These are phyloP conservation scores for Phyllosticta ampelicida DNA, from an alignment of 2,329 filamentous ascomycete genomes.

Conservation along the genomic window DNA sequence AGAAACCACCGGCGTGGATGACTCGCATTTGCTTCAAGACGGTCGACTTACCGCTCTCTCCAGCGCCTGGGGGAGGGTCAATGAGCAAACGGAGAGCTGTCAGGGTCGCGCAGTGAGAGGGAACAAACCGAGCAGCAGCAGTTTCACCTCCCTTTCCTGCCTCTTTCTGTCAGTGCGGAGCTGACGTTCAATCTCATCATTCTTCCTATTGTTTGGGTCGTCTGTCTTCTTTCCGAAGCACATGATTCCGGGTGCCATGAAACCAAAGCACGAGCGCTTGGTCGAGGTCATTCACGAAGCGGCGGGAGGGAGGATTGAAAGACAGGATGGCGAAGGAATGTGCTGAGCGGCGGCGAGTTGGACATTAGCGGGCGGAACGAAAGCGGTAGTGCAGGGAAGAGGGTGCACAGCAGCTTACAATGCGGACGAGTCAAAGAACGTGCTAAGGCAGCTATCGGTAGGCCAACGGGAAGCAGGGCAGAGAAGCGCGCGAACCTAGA, in stretches of 20 bases:
- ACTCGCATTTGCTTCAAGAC: slow-evolving; percentile 99
- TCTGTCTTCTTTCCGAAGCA: slow-evolving; percentile 42
- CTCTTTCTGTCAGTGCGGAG: slow-evolving; percentile 82
- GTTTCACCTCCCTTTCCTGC: slow-evolving; percentile 80
- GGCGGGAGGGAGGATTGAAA: background rate
- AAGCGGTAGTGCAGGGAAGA: background rate
- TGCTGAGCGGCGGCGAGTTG: background rate
- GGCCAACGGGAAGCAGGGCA: background rate
- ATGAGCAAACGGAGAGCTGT: background rate
- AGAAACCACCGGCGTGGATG: slow-evolving; percentile 90
- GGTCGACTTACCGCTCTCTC: slow-evolving; percentile 92
- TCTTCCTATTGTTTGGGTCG: slow-evolving; percentile 38
- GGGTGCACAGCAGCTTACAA: background rate
- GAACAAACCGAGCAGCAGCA: slow-evolving; percentile 73
- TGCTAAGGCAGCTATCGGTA: background rate
- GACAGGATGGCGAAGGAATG: background rate
- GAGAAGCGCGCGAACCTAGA: background rate
- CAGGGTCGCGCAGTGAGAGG: background rate
- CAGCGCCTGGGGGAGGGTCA: slow-evolving; percentile 57
- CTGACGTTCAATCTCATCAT: slow-evolving; percentile 70
- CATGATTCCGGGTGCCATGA: slow-evolving; percentile 28
- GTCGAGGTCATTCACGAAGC: background rate
- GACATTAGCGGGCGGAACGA: background rate
- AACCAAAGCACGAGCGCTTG: slow-evolving; percentile 1
- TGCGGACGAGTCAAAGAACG: background rate